Conservation (phyloP, 2,329 filamentous ascomycete genomes). For the Furcasterigmium furcatum region DNA sequence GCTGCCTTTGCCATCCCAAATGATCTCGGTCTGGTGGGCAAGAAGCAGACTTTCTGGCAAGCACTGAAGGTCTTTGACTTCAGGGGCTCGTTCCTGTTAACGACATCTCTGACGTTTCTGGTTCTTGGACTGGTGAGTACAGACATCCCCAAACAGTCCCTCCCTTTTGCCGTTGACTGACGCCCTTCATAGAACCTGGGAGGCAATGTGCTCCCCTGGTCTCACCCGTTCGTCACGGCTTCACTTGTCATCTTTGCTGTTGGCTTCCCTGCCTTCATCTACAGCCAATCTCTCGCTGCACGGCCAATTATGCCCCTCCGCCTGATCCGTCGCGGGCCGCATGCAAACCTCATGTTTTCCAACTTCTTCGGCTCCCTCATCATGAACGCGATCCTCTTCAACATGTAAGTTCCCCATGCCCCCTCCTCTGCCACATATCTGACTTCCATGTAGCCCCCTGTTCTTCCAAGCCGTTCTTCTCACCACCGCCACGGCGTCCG, state of each 20-base stretch:
- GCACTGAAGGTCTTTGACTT: conserved; percentile 56
- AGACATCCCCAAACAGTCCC: too few relatives aligned
- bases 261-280: conserved; percentile 48
- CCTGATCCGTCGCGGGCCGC: conserved; percentile 45
- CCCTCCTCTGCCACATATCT: neutral
- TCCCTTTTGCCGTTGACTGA: too few relatives aligned
- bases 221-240: conserved; percentile 53
- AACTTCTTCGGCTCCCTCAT: conserved; percentile 51
- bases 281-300: conserved; percentile 43
- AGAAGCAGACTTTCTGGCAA: conserved; percentile 38
- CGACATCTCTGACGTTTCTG: conserved; percentile 50
- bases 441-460: conserved; percentile 50
- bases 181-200: conserved; percentile 50
- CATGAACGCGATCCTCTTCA: conserved; percentile 55
- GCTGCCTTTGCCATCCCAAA: conserved; percentile 44
- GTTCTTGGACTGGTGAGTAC: conserved; percentile 55
- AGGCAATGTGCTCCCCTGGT: conserved; percentile 61
- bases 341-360: conserved; percentile 54
- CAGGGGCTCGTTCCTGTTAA: conserved; percentile 50
- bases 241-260: conserved; percentile 46
- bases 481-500: conserved; percentile 65
- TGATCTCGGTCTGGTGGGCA: conserved; percentile 47
- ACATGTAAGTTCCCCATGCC: conserved; percentile 38
- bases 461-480: conserved; percentile 76
- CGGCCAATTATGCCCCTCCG: conserved; percentile 59